phyloP scores from a whole-genome alignment of 148 eudicot genomes.

The Cornus suecica region DNA sequence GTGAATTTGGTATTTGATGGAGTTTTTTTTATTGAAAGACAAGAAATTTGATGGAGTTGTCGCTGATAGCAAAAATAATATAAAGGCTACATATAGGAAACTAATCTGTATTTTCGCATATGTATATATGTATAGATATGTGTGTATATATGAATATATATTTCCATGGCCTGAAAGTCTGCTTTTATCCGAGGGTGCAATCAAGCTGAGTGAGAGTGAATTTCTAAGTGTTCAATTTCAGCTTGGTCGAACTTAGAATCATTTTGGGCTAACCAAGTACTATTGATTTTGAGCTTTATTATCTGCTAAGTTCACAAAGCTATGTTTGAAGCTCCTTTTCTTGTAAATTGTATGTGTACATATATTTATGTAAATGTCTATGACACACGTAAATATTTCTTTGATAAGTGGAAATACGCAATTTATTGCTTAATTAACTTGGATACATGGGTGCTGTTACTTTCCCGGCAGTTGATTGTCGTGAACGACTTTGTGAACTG shows the following conservation, averaged over 20 bases:
- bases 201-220: background rate
- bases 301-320: background rate
- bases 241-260: background rate
- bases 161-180: background rate
- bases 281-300: background rate
- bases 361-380: too few relatives aligned
- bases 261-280: background rate
- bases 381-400: too few relatives aligned
- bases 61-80: background rate
- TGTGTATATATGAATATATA: too few relatives aligned
- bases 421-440: background rate
- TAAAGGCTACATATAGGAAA: background rate
- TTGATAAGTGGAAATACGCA: background rate
- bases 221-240: background rate
- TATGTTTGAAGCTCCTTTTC: background rate
- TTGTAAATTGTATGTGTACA: background rate
- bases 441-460: constrained; percentile 11
- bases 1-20: background rate
- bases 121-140: too few relatives aligned
- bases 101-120: too few relatives aligned
- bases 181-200: background rate
- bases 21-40: too few relatives aligned
- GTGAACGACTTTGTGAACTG: constrained; percentile 40
- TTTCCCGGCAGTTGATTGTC: constrained; percentile 33
- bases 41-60: background rate